Evolutionary conservation across 2,329 filamentous ascomycete species (phyloP).

Genomic region (Elsinoe batatas): DNA sequence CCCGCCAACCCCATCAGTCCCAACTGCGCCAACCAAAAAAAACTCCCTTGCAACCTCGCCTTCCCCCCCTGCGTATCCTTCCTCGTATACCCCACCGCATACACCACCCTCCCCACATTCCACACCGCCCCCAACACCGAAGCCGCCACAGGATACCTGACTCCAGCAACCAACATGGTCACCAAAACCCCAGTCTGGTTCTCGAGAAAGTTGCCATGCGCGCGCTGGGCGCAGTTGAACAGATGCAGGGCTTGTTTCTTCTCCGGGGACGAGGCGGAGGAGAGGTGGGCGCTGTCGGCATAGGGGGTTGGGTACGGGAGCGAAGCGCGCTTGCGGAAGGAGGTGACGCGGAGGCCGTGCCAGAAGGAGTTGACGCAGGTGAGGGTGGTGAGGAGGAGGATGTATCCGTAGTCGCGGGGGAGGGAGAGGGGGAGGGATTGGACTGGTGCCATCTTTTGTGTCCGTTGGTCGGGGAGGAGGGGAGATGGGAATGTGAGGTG

Average conservation of each 20-base stretch:
- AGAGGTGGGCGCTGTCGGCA: conserved; percentile 46
- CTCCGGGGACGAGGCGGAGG: conserved; percentile 28
- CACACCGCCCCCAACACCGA: conserved; percentile 40
- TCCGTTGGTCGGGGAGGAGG: background rate
- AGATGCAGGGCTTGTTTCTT: conserved; percentile 35
- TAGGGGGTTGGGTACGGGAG: conserved; percentile 51
- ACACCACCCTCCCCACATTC: conserved; percentile 42
- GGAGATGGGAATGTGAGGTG: background rate
- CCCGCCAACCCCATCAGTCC: conserved; percentile 24
- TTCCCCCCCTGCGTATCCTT: conserved; percentile 31
- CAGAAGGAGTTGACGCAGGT: conserved; percentile 45
- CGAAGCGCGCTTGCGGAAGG: conserved; percentile 42
- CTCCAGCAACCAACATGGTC: conserved; percentile 44
- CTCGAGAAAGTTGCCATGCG: conserved; percentile 49
- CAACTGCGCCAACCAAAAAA: conserved; percentile 25
- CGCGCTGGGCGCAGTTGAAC: conserved; percentile 45
- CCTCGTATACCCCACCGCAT: conserved; percentile 38
- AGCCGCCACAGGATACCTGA: conserved; percentile 42
- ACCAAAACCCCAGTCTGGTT: conserved; percentile 44
- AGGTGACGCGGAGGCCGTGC: conserved; percentile 39
- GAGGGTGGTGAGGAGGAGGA: conserved; percentile 44
- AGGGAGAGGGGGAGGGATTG: conserved; percentile 27
- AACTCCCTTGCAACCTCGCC: conserved; percentile 33
- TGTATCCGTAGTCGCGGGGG: conserved; percentile 44
- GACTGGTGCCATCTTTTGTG: background rate